Conservation (phyloP, 164 flowering plant species). For the Tetracentron sinense region DNA sequence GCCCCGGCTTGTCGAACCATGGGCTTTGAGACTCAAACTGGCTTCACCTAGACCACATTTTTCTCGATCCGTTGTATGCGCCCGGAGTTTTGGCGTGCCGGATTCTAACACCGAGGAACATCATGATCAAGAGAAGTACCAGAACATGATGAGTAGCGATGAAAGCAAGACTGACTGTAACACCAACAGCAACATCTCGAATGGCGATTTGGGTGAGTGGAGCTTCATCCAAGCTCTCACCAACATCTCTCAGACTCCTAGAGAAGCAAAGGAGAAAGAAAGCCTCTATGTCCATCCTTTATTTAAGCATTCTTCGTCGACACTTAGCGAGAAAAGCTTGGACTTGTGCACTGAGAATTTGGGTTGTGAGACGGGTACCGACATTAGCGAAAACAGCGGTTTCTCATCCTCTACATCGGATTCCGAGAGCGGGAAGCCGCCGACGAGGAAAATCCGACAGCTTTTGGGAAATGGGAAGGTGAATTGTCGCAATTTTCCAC, state of each 20-base stretch:
- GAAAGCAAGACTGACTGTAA: background rate
- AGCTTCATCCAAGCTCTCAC: slow-evolving; percentile 39
- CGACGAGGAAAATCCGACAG: slow-evolving; percentile 7
- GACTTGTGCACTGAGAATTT: slow-evolving; percentile 75
- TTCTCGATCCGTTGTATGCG: background rate
- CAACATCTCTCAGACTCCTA: slow-evolving; percentile 7
- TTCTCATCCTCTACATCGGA: slow-evolving; percentile 22
- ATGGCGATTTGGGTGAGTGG: slow-evolving; percentile 29
- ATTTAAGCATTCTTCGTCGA: slow-evolving; percentile 32
- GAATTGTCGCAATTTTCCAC: slow-evolving; percentile 38
- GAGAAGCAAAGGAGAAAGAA: slow-evolving; percentile 16
- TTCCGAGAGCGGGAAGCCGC: slow-evolving; percentile 5
- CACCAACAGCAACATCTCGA: background rate
- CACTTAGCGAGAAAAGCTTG: slow-evolving; percentile 52
- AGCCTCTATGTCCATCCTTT: slow-evolving; percentile 51
- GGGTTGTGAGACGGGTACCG: slow-evolving; percentile 65
- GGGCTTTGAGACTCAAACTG: slow-evolving; percentile 26
- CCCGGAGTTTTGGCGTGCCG: background rate
- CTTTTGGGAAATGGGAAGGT: slow-evolving; percentile 15
- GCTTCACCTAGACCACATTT: slow-evolving; percentile 20
- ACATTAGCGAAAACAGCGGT: slow-evolving; percentile 19
- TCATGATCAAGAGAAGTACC: slow-evolving; percentile 1
- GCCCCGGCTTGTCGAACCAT: slow-evolving; percentile 32
- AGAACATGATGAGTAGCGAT: background rate
- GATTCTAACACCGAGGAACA: background rate